These are phyloP conservation scores for Aureobasidium sp. DNA, from an alignment of 2,329 filamentous ascomycete genomes.

Conservation along the genomic window DNA sequence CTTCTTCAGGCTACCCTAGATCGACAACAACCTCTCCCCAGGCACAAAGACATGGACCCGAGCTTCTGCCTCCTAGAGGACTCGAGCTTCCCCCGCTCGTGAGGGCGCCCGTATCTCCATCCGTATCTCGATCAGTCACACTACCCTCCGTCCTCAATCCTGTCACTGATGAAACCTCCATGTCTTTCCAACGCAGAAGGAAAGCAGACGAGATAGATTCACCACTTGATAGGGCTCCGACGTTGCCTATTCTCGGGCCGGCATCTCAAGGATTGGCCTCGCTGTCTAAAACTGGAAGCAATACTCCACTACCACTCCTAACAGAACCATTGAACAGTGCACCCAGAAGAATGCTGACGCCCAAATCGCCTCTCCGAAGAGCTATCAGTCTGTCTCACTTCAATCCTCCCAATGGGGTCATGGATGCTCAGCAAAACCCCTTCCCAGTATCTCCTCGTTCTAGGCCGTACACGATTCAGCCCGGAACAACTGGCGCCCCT, in stretches of 20 bases:
- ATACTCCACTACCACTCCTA: background rate
- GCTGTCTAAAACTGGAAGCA: background rate
- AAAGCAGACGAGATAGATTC: slow-evolving; percentile 39
- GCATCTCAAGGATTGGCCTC: background rate
- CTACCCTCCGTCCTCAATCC: slow-evolving; percentile 42
- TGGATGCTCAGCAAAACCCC: slow-evolving; percentile 42
- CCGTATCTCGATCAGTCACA: slow-evolving; percentile 30
- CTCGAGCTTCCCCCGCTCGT: slow-evolving; percentile 27
- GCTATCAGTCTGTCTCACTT: slow-evolving; percentile 42
- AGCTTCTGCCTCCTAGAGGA: background rate
- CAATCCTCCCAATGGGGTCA: slow-evolving; percentile 37
- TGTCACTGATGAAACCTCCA: slow-evolving; percentile 22
- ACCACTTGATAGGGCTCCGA: slow-evolving; percentile 29
- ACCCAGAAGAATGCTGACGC: slow-evolving; percentile 46
- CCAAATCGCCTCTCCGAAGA: slow-evolving; percentile 48
- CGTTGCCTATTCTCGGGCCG: slow-evolving; percentile 24
- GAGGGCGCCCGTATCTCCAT: slow-evolving; percentile 19
- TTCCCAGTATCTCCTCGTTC: slow-evolving; percentile 36
- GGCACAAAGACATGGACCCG: background rate
- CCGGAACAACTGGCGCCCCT: slow-evolving; percentile 35
- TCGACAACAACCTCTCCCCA: background rate
- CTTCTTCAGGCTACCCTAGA: background rate
- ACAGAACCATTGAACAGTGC: slow-evolving; percentile 19
- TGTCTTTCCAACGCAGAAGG: slow-evolving; percentile 29
- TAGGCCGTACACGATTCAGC: slow-evolving; percentile 36